These are phyloP conservation scores for Boletus mariae DNA, from an alignment of 1,284 basidiomycete genomes.

Conservation along the genomic window DNA sequence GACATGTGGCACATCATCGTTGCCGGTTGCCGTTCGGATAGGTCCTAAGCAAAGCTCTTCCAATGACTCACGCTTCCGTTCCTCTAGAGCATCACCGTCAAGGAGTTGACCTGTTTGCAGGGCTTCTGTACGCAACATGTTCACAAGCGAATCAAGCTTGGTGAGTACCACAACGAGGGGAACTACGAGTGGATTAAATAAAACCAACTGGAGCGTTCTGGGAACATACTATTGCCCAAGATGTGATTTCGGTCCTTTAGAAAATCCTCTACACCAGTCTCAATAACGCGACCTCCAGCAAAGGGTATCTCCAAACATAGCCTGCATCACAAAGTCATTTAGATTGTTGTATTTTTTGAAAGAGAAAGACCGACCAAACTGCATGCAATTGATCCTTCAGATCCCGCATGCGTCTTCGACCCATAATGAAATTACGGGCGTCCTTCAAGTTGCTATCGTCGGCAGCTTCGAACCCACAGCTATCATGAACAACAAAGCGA, in stretches of 20 bases:
- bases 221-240: slow-evolving; percentile 4
- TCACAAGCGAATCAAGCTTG: slow-evolving; percentile 3
- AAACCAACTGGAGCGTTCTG: neutral
- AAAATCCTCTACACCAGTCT: slow-evolving; percentile 2
- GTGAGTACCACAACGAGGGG: slow-evolving; percentile 8
- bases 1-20: neutral
- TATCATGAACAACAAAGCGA: slow-evolving; percentile 4
- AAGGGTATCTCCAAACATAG: slow-evolving; percentile 3
- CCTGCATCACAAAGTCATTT: neutral
- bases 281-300: neutral
- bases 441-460: neutral
- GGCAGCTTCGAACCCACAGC: slow-evolving; percentile 2
- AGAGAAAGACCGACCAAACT: slow-evolving; percentile 2
- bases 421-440: neutral
- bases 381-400: slow-evolving; percentile 4
- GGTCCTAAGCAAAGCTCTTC: neutral
- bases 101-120: neutral
- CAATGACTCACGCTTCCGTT: neutral
- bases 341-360: neutral
- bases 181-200: neutral
- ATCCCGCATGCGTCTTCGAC: neutral
- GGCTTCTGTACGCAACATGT: neutral
- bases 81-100: neutral
- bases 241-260: neutral
- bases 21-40: neutral